A percentile compares a stretch with the other conserved stretches of the same genome.
These are phyloP conservation scores for Pseudogymnoascus sp. DNA, from an alignment of 2,329 filamentous ascomycete genomes.

Conservation along the genomic window DNA sequence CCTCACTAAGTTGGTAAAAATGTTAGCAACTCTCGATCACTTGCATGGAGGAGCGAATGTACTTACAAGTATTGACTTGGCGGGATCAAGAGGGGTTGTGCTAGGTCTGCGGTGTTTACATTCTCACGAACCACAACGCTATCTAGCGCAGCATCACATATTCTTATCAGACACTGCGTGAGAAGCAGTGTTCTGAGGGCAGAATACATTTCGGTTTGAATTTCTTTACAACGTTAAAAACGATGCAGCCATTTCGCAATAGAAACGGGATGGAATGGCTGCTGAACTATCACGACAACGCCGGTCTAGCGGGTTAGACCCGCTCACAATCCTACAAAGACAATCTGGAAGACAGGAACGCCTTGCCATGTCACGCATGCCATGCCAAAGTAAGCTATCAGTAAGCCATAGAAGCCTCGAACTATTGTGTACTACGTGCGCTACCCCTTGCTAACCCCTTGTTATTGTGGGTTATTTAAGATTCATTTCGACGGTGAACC, in stretches of 20 bases:
- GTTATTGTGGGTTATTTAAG: neutral
- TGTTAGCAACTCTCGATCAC: neutral
- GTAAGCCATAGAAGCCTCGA: neutral
- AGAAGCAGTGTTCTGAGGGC: neutral
- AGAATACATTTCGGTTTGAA: neutral
- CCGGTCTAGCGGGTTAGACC: neutral
- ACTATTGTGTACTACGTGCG: neutral
- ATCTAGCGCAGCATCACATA: neutral
- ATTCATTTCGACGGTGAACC: neutral
- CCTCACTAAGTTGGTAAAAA: conserved; percentile 23
- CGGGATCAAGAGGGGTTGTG: conserved; percentile 25
- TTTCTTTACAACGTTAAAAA: neutral
- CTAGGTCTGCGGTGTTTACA: neutral
- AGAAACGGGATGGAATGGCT: neutral
- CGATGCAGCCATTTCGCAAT: neutral
- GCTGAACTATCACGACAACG: neutral
- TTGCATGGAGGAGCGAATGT: neutral
- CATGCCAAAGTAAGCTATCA: neutral
- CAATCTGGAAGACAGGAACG: neutral
- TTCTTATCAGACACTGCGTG: neutral
- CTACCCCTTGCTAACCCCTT: neutral
- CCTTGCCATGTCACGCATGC: neutral
- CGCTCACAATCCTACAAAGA: neutral
- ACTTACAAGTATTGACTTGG: conserved; percentile 34
- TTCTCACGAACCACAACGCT: neutral